Evolutionary conservation across 1,284 basidiomycete genomes (phyloP), one percentile per base, ranked within the genome.

Genomic region (Trametes versicolor): DNA sequence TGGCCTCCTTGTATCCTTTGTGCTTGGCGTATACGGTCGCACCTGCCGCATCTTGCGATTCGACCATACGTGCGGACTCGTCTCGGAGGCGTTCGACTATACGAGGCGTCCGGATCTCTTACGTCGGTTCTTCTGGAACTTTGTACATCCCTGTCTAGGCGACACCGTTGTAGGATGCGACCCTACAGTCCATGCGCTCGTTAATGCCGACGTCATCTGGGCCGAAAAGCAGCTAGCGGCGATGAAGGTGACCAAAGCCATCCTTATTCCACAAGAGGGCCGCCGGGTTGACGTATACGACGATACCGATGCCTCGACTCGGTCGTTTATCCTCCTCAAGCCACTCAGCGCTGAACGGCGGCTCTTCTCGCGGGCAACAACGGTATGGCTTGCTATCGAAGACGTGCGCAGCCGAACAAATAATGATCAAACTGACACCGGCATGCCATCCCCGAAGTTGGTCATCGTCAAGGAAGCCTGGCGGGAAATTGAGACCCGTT

Each of bases 381-480:
- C 19, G 15, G 63, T 65, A 2, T 64, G 63, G 63, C 23, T 23
- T 0, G 58, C 51, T 21, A 13, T 68, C 34, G 47, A 62, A 23
- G 62, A 49, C 13, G 3, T 15, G 10, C 48, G 25, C 5, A 5
- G 25, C 27, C 12, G 43, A 4, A 27, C 41, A 15, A 21, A 48
- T 9, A 34, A 17, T 9, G 5, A 2, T 32, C 29, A 2, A 23
- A 36, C 21, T 27, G 27, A 21, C 13, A 8, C 5, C 43, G 45
- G 21, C 4, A 21, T 8, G 23, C 43, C 59, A 32, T 4, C 9
- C n/a, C 29, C 29, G 29, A 58, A 49, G 49, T 39, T 39, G 27
- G 41, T 47, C 29, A 58, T 65, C 25, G 36, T 69, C 50, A 69
- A 69, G 59, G 67, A 69, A 17, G 53, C 64, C 2, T 69, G 67